Base-by-base conservation (phyloP, 306 rosid species). In the Myrica gale region DNA sequence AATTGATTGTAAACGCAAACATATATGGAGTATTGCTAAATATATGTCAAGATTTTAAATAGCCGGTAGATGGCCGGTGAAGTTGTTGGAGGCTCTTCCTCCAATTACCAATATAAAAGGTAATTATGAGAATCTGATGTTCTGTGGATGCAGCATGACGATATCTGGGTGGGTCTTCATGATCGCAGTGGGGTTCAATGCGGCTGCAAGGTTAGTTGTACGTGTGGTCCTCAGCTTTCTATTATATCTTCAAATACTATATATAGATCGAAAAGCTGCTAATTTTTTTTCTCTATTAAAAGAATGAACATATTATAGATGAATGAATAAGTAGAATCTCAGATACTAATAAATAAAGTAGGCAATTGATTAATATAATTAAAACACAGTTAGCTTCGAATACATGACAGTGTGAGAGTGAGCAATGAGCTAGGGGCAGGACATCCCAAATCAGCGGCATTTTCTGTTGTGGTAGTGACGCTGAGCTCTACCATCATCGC, bases 371-470 rank as follows among this genome's bases (percentile, higher is more conserved):
- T 32, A 32, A 32, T 2, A 32, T 32, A 32, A 32, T 32, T 32
- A 32, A 32, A 32, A 32, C 11, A n/a, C n/a, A 23, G 5, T 56
- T 46, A 46, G 0, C 37, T 12, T 23, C 2, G 32, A 15, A 15
- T 56, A 48, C 12, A 20, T 32, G 65, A 9, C 70, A 84, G 91
- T 83, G 91, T 88, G 51, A 74, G 91, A 72, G 79, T 85, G 12
- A 79, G 89, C 80, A 88, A 85, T 72, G 91, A 88, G 73, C 78
- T 88, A 4, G 91, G 91, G 9, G 91, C 89, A 0, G 88, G 88
- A 1, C 86, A 88, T 81, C 89, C 91, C 1, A 85, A 75, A 66
- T 68, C 91, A 11, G 89, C 89, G 12, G 82, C 83, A 11, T 88
- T 79, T 58, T 26, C 86, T 1, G 89, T 88, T 0, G 68, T 77